Evolutionary conservation across 208 protist genomes (phyloP).

Genomic region (Trypanosomatidae sp.): DNA sequence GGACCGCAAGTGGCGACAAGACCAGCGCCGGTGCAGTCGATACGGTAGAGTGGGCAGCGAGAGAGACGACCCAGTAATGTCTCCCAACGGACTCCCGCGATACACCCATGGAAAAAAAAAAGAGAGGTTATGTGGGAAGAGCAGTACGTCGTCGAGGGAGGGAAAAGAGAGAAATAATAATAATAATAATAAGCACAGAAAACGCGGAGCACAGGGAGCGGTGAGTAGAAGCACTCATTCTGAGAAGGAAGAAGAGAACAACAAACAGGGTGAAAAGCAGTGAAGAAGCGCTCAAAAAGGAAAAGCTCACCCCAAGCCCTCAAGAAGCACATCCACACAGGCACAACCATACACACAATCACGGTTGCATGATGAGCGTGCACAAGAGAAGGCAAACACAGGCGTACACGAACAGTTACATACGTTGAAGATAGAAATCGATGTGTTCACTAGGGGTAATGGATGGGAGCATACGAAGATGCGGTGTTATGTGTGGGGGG

Average conservation of each 20-base stretch:
- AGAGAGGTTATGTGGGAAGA: not conserved
- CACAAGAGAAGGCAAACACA: not conserved
- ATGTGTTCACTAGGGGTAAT: slow-evolving; percentile 1
- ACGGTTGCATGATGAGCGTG: not conserved
- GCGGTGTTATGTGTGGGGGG: not conserved
- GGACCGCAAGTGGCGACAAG: not conserved
- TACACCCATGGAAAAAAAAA: slow-evolving; percentile 11
- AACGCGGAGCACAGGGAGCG: not conserved
- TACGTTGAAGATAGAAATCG: not conserved
- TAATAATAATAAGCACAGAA: not conserved
- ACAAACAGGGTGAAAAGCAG: not conserved
- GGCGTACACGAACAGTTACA: not conserved
- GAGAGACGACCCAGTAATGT: not conserved
- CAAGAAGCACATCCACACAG: not conserved
- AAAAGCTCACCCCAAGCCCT: no score
- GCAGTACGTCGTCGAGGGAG: not conserved
- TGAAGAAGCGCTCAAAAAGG: not conserved
- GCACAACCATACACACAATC: slow-evolving; percentile 1
- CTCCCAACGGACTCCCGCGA: not conserved
- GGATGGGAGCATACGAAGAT: not conserved
- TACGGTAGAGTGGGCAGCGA: not conserved
- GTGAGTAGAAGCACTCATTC: not conserved
- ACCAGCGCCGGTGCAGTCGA: not conserved
- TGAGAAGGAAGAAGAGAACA: not conserved
- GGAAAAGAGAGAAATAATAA: not conserved